phyloP scores from a whole-genome alignment of 2,329 filamentous ascomycete species.

The Aspergillus piperis region DNA sequence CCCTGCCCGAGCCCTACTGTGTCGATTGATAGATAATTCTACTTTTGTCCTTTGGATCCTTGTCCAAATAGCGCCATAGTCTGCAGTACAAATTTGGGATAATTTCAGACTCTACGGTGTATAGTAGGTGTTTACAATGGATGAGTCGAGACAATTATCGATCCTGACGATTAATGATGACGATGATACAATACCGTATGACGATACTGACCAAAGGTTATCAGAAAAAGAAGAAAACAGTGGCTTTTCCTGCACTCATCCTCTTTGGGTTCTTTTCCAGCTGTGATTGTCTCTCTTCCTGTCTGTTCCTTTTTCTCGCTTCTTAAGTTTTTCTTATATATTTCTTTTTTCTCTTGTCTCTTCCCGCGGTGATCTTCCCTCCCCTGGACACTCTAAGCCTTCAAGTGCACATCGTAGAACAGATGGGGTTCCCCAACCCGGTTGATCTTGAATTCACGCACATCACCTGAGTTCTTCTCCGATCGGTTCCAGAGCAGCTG shows the following conservation, averaged over 20 bases:
- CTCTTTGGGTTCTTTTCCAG: not conserved
- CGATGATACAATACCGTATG: slow-evolving; percentile 2
- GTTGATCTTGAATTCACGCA: not conserved
- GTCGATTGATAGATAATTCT: not conserved
- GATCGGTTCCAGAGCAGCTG: not conserved
- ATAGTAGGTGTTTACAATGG: not conserved
- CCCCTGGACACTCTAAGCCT: not conserved
- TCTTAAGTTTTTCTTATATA: not conserved
- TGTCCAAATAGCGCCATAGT: not conserved
- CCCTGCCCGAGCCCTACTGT: slow-evolving; percentile 1
- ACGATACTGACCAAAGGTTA: slow-evolving; percentile 4
- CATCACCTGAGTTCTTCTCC: not conserved
- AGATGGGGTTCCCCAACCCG: not conserved
- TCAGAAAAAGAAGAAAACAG: not conserved
- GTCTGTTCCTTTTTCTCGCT: not conserved
- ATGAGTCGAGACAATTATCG: not conserved
- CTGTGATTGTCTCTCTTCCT: not conserved
- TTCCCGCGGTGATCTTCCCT: not conserved
- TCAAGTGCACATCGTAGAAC: not conserved
- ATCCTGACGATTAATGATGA: not conserved
- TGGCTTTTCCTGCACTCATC: not conserved
- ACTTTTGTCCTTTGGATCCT: not conserved
- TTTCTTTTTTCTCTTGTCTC: not conserved
- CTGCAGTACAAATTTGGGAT: not conserved
- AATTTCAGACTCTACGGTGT: not conserved